Evolutionary conservation across 1,284 basidiomycete genomes (phyloP), one percentile per base, ranked within the genome.

Genomic region (Termitomyces sp.): DNA sequence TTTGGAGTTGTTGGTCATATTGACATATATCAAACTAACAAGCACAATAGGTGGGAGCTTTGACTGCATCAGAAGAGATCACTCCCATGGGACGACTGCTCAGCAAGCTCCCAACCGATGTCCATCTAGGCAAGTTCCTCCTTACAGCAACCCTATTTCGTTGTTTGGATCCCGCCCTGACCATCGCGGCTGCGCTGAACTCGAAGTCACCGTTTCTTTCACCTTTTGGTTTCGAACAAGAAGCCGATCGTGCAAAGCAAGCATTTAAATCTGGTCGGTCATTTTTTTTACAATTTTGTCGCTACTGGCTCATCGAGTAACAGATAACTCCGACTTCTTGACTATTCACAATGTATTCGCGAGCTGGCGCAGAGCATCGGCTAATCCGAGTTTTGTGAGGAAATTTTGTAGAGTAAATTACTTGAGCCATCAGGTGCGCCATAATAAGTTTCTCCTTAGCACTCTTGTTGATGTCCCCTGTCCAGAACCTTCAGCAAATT

Each of bases 261-360:
- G 78, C 80, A 2, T 98, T 99, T 75, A 83, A 85, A 58, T 72
- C 79, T 35, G 88, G 91, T 89, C 44, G 57, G 81, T 71, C 7
- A 9, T n/a, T 7, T 18, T n/a, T 24, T 19, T 38, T 2, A 46
- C n/a, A 24, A 5, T 26, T 49, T 33, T 50, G 34, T n/a, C 4
- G 28, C 18, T 18, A n/a, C 6, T 39, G 6, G n/a, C 16, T 39
- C 41, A 46, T 49, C 5, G 1, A 41, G 33, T 24, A 28, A 13
- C 60, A 92, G 93, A 92, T 57, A 91, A 97, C 68, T 95, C 90
- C n/a, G 96, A 99, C 68, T 99, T 99, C 67, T 65, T 97, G 58
- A 97, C 95, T 0, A 82, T 96, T 40, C 93, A 94, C 63, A 90
- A 94, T 60, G 94, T 90, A 0, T 99, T 95, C 70, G 74, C 84